Base-by-base conservation (phyloP, 352 stramenopile genomes). In the Peronospora farinosa region DNA sequence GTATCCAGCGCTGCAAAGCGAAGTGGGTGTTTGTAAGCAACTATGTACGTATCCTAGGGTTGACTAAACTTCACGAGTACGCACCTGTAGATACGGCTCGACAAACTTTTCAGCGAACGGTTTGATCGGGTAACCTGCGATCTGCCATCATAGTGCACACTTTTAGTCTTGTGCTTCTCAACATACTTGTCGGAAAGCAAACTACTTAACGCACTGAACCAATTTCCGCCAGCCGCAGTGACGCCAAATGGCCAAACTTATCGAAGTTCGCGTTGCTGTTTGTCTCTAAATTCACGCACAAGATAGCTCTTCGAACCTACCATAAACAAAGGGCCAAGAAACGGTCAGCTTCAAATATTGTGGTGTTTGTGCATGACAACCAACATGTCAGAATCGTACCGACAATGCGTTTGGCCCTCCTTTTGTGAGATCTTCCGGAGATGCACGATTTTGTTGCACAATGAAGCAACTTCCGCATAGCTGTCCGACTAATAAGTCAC, bases 41-140 rank as follows among this genome's bases (percentile, higher is more conserved):
- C 23, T 9, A 25, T n/a, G 25, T 33, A 13, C 13, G 12, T 15
- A 42, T 13, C 27, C 36, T 4, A 16, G 35, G 0, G 7, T 30
- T 47, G 40, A 7, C 15, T 9, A 12, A 15, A 33, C 7, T 15
- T 12, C 12, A 15, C 17, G 1, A 36, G 38, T 19, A 38, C 43
- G 35, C 36, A 83, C 72, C 65, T 80, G 72, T n/a, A 86, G 57
- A 47, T 83, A 82, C 17, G 75, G 72, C 48, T 91, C 80, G 15
- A 85, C 72, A 60, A 81, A 84, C 42, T 84, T 84, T 13, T 72
- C 67, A n/a, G 80, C 77, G 52, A 91, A 91, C 3, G 80, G 80
- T 32, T 83, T 86, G 38, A 91, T 86, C 9, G 80, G 80, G 27
- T 91, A 91, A 2, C 80, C 78, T 36, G 80, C 72, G 40, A 88